Percentiles rank a stretch among this genome's conserved stretches.
phyloP scores from a whole-genome alignment of 257 asterid genomes.

The Solanum habrochaites region DNA sequence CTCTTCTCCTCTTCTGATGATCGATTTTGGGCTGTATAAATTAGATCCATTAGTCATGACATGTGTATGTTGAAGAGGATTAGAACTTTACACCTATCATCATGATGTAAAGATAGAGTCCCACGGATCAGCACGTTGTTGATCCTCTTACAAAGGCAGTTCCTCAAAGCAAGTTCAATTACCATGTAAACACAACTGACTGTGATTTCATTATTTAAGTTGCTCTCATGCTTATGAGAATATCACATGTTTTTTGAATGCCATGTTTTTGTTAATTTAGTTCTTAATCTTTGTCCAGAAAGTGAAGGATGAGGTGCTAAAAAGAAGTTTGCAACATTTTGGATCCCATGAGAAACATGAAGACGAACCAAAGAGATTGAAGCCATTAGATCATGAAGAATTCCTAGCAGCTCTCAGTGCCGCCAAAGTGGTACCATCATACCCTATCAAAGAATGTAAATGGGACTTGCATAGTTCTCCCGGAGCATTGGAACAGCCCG shows the following conservation, averaged over 20 bases:
- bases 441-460: slow-evolving; percentile 24
- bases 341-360: slow-evolving; percentile 15
- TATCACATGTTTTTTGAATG: neutral
- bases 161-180: neutral
- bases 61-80: neutral
- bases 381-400: slow-evolving; percentile 48
- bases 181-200: neutral
- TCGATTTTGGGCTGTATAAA: neutral
- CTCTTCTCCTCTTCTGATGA: neutral
- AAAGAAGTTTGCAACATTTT: slow-evolving; percentile 18
- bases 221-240: neutral
- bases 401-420: slow-evolving; percentile 40
- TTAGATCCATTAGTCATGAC: neutral
- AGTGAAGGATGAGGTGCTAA: slow-evolving; percentile 54
- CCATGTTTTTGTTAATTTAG: neutral
- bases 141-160: neutral
- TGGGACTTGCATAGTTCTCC: slow-evolving; percentile 26
- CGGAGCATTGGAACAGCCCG: slow-evolving; percentile 2
- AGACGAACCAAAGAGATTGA: slow-evolving; percentile 22
- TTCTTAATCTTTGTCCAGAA: slow-evolving; percentile 28
- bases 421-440: slow-evolving; percentile 17
- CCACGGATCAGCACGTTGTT: neutral
- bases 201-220: neutral
- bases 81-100: neutral
- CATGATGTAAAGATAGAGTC: neutral